Conservation (phyloP, 371 early-diverging fungal genomes). For the Lichtheimia corymbifera region DNA sequence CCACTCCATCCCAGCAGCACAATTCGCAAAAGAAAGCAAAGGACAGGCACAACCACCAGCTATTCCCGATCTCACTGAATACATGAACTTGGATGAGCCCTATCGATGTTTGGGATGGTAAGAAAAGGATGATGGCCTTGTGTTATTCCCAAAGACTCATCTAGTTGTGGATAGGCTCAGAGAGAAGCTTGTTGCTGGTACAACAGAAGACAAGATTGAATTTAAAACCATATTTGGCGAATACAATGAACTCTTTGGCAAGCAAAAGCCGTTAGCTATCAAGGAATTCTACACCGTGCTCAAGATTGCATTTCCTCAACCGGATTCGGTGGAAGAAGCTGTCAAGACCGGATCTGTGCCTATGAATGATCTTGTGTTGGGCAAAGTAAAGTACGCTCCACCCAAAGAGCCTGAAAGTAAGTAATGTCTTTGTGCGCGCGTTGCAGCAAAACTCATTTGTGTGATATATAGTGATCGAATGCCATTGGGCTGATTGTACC, state of each 20-base stretch:
- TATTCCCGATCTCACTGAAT: constrained; percentile 49
- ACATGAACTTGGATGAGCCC: constrained; percentile 47
- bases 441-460: neutral
- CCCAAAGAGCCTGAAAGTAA: constrained; percentile 19
- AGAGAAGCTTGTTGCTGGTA: constrained; percentile 31
- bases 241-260: constrained; percentile 41
- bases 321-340: constrained; percentile 26
- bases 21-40: constrained; percentile 4
- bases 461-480: constrained; percentile 27
- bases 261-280: constrained; percentile 40
- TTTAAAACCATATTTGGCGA: constrained; percentile 37
- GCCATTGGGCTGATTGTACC: constrained; percentile 56
- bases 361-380: constrained; percentile 11
- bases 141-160: no score
- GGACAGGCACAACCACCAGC: constrained; percentile 17
- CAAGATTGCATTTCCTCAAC: constrained; percentile 54
- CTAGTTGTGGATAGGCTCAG: constrained; percentile 53
- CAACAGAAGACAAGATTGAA: constrained; percentile 27
- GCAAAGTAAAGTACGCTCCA: constrained; percentile 24
- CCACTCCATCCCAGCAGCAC: constrained; percentile 38
- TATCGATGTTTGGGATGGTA: constrained; percentile 58
- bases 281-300: constrained; percentile 50
- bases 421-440: neutral
- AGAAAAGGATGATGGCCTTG: constrained; percentile 1
- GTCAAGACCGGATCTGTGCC: constrained; percentile 6